Conservation (phyloP, 2,329 filamentous ascomycete genomes). For the Nothophoma quercina region DNA sequence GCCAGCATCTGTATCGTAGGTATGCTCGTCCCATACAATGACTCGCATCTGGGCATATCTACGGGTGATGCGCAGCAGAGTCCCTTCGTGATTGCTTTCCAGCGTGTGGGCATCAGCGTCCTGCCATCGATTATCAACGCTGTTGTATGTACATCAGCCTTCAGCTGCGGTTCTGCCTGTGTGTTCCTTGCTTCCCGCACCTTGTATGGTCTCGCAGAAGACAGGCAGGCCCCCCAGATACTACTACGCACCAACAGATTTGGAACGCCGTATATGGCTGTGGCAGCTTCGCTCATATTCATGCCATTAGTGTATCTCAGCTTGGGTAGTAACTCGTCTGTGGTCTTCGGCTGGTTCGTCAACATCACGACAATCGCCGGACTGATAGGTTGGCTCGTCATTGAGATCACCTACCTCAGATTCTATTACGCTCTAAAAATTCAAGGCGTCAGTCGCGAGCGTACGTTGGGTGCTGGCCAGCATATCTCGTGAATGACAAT, state of each 20-base stretch:
- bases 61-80: constrained; percentile 36
- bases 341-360: constrained; percentile 70
- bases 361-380: constrained; percentile 67
- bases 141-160: constrained; percentile 17
- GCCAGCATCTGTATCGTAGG: constrained; percentile 51
- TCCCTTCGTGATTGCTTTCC: constrained; percentile 61
- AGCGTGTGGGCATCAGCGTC: constrained; percentile 52
- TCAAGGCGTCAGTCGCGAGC: constrained; percentile 55
- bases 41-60: constrained; percentile 25
- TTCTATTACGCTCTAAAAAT: constrained; percentile 33
- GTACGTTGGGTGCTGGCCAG: too few species aligned
- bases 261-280: constrained; percentile 74
- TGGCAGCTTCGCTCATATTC: constrained; percentile 64
- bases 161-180: constrained; percentile 23
- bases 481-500: too few species aligned
- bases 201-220: constrained; percentile 25
- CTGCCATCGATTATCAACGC: constrained; percentile 31
- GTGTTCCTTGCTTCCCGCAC: constrained; percentile 24
- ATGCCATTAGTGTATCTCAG: constrained; percentile 65
- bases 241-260: constrained; percentile 55
- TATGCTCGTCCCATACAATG: constrained; percentile 47
- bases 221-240: constrained; percentile 23
- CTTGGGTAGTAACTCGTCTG: constrained; percentile 47
- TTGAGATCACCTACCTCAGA: constrained; percentile 60
- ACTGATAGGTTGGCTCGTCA: constrained; percentile 59